Evolutionary conservation across 2,329 filamentous ascomycete species (phyloP), one percentile per base, ranked within the genome.

Genomic region (Alternaria triticimaculans): DNA sequence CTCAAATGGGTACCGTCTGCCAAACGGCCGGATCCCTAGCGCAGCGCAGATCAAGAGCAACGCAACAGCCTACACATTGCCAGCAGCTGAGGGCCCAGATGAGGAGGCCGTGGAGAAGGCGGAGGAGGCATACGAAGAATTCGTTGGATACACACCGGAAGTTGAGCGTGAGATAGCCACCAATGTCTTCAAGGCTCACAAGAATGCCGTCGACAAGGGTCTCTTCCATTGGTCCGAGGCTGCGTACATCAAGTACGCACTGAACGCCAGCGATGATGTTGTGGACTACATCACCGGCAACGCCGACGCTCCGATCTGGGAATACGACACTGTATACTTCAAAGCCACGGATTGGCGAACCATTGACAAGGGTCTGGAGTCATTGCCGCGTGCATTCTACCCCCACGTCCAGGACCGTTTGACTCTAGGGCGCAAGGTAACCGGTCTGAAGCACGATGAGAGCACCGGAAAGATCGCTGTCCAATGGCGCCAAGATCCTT

Each of bases 211-310:
- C 1, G 83, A 85, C 3, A 77, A 83, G 6, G 87, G 86, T 3
- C 84, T 88, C 18, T 89, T 91, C 72, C 81, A 87, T 55, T 92
- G 87, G 84, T 90, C 88, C 12, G 89, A 91, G 68, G 87, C 87
- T 21, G 86, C 83, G 1, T 92, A 89, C 67, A 79, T 90, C 58
- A 84, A 85, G 18, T 88, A 90, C 72, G 84, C 86, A 30, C 82
- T 91, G 10, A 84, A 85, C 14, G 82, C 83, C 14, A 84, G 85
- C 67, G 87, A 85, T 1, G 87, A 90, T 66, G 80, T 86, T 6
- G 83, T 83, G 1, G 84, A 83, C 7, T 81, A 78, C 20, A 76
- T 82, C 3, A 78, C 78, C 1, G 78, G 79, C 9, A 61, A 71
- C 14, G 57, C 41, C 8, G 80, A 82, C 9, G 83, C 82, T 54